Evolutionary conservation across 192 early-diverging fungal species (phyloP), one percentile per base, ranked within the genome.

Genomic region (Coemansia sp.): DNA sequence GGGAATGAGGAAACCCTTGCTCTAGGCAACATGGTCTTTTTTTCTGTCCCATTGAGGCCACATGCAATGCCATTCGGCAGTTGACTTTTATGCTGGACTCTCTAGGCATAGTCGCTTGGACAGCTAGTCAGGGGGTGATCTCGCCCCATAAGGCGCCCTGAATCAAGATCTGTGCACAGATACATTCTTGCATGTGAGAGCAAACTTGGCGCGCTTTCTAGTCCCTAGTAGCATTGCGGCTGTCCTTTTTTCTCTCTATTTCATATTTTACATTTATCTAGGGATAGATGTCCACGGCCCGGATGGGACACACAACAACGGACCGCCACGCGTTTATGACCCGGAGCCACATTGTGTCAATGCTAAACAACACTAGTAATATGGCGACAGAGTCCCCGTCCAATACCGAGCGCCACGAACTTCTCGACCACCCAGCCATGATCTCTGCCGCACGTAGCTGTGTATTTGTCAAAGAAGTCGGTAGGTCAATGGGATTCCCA

Each of bases 391-490:
- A 10, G 11, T 7, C 62, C 2, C 21, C 60, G 13, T 38, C 60
- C 3, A 40, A 35, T 16, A 40, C 63, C 1, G 72, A 69, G 42
- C 69, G 59, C 23, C 64, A 69, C 59, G 76, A 73, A 48, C 64
- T 73, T 16, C 45, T 73, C 4, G 70, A 65, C 43, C 71, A 73
- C 39, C 77, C 77, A 11, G 63, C 67, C 2, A 69, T 73, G 77
- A 38, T 63, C 7, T 38, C 73, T 0, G 79, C 79, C 2, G 42
- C 73, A 13, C 75, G 69, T 23, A 62, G 73, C 63, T 76, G 79
- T 53, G 67, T 81, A 7, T 70, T 76, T 35, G 61, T 75, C 57
- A 81, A 81, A 38, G 69, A 72, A 28, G 58, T 81, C 9, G 62
- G 35, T 1, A 67, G 73, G 11, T 61, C 58, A 1, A 58, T 81